A percentile compares a stretch with the other conserved stretches of the same genome.
These are phyloP conservation scores for Isabelozyma gotoi DNA, from an alignment of 805 yeast genomes.

Conservation along the genomic window DNA sequence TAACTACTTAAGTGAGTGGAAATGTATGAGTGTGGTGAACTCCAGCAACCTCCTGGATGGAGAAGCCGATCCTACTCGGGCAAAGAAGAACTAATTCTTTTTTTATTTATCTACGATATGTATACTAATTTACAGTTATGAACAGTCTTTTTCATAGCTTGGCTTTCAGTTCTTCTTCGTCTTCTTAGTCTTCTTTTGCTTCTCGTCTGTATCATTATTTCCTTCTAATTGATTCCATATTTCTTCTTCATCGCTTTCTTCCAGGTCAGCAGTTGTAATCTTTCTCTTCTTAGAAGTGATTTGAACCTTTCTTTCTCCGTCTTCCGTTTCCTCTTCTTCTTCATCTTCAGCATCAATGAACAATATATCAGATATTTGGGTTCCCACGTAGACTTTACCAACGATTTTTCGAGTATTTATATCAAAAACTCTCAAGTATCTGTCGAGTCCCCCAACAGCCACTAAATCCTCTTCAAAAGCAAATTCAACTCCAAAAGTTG, in stretches of 20 bases:
- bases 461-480: constrained; percentile 41
- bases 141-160: neutral
- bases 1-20: constrained; percentile 79
- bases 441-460: constrained; percentile 82
- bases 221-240: constrained; percentile 40
- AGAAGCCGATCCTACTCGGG: too few relatives aligned
- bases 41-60: constrained; percentile 23
- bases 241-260: constrained; percentile 36
- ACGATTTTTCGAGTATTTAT: constrained; percentile 54
- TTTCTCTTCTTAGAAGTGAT: constrained; percentile 21
- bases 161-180: constrained; percentile 18
- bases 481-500: constrained; percentile 67
- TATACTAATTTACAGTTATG: neutral
- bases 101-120: too few relatives aligned
- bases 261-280: constrained; percentile 15
- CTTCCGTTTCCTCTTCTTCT: constrained; percentile 25
- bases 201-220: constrained; percentile 11
- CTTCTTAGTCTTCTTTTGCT: constrained; percentile 26
- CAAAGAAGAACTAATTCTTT: too few relatives aligned
- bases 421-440: constrained; percentile 80
- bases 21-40: constrained; percentile 75
- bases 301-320: constrained; percentile 7
- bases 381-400: constrained; percentile 75
- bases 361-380: constrained; percentile 58
- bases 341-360: constrained; percentile 50